A percentile compares a stretch with the other conserved stretches of the same genome.
Evolutionary conservation across 2,329 filamentous ascomycete genomes (phyloP).

Genomic region (Sarocladium oryzae): DNA sequence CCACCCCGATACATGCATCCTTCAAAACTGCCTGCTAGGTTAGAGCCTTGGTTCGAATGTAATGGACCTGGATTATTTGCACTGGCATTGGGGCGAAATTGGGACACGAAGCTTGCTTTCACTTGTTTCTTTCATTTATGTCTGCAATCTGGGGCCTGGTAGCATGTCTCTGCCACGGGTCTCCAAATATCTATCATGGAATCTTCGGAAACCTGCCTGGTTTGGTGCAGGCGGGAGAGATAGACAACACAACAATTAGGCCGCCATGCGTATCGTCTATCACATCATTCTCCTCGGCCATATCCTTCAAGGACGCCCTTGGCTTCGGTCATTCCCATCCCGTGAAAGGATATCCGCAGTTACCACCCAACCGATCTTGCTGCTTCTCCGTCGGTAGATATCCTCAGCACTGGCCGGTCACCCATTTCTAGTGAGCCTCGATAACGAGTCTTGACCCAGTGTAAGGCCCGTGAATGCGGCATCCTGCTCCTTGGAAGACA

Average conservation of each 20-base stretch:
- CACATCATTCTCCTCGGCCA: background rate
- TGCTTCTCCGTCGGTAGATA: background rate
- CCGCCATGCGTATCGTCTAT: background rate
- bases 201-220: background rate
- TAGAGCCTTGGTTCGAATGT: no score
- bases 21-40: no score
- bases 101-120: background rate
- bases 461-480: no score
- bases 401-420: background rate
- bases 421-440: background rate
- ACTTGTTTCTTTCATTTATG: constrained; percentile 6
- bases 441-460: no score
- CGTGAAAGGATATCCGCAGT: background rate
- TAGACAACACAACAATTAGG: background rate
- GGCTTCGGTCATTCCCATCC: background rate
- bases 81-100: background rate
- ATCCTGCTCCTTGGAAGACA: background rate
- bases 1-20: no score
- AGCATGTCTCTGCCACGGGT: background rate
- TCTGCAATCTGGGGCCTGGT: constrained; percentile 1
- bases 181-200: background rate
- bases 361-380: background rate
- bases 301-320: background rate
- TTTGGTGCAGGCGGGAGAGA: constrained; percentile 5
- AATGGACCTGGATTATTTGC: no score